phyloP scores from a whole-genome alignment of 2,329 filamentous ascomycete species.

The Curvularia spicifera region DNA sequence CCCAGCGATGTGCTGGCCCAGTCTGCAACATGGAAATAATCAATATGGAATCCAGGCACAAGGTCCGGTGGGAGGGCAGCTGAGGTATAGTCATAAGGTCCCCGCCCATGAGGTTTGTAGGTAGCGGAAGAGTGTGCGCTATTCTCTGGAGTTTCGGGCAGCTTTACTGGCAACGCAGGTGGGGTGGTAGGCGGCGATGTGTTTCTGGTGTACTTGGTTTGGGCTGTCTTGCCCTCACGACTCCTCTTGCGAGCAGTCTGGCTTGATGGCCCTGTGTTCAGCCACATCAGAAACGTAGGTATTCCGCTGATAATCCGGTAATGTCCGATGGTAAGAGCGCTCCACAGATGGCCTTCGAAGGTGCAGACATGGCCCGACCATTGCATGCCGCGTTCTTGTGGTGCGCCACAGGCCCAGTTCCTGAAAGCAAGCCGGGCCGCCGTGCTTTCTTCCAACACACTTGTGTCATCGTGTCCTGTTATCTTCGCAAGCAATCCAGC shows the following conservation, averaged over 20 bases:
- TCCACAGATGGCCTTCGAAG: constrained; percentile 40
- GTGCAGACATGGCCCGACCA: constrained; percentile 27
- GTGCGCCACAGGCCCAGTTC: constrained; percentile 33
- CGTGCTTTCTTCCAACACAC: constrained; percentile 23
- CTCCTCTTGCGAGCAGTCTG: constrained; percentile 2
- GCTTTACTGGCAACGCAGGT: constrained; percentile 20
- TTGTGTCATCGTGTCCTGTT: constrained; percentile 21
- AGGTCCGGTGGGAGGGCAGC: constrained; percentile 9
- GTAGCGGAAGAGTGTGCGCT: neutral
- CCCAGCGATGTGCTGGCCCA: constrained; percentile 76
- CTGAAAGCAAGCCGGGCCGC: constrained; percentile 34
- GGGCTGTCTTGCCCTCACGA: constrained; percentile 48
- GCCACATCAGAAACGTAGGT: constrained; percentile 18
- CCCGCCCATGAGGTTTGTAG: neutral
- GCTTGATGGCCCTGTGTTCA: constrained; percentile 12
- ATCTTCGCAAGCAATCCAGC: constrained; percentile 29
- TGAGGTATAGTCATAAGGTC: constrained; percentile 26
- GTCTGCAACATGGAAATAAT: constrained; percentile 70
- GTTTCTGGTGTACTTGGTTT: constrained; percentile 51
- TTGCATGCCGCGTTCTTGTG: constrained; percentile 17
- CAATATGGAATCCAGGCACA: constrained; percentile 60
- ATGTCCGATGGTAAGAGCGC: constrained; percentile 27
- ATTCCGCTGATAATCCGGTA: constrained; percentile 43
- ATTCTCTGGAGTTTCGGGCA: neutral
- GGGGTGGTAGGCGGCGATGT: constrained; percentile 45